Evolutionary conservation across 495 filamentous ascomycete genomes (phyloP), one percentile per base, ranked within the genome.

Genomic region (Xylaria acuta): DNA sequence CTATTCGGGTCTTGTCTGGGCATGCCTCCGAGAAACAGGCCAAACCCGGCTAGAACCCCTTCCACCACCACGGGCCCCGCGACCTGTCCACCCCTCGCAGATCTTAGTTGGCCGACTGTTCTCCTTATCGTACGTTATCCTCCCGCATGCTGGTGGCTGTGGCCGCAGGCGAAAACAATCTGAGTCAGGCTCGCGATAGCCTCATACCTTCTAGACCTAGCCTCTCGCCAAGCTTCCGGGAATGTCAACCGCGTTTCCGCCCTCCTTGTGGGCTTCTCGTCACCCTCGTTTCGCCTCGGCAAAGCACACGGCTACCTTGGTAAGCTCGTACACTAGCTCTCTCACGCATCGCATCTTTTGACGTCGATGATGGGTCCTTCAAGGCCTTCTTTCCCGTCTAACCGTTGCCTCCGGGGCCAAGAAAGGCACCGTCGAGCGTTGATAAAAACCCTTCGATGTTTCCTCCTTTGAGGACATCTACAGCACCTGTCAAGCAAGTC

Each of bases 1-100:
- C 76, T 78, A 75, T 73, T 78, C 62, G 65, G 74, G 76, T 45
- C n/a, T 73, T 34, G 69, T 63, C 70, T 67, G 51, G 53, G 22
- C 60, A 40, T 69, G 27, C 62, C 68, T 78, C 76, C 76, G 76
- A 74, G 68, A 71, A 74, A 43, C 69, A 51, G 67, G 4, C 74
- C 72, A 63, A 76, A 78, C 56, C 38, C 40, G 72, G 74, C 59
- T 75, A 76, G 76, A 38, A 25, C 43, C 56, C 63, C 64, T 69
- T 65, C 69, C 69, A 72, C 62, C 72, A 30, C 67, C 70, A 30
- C 67, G 32, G 66, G 25, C 64, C 43, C 70, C 73, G 65, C 70
- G 64, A 69, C 65, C 65, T 59, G 7, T 45, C 60, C 49, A 27
- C 27, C 66, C 41, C 30, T 43, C 18, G 59, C 67, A 34, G 32